These are phyloP conservation scores for Lasiosphaeria ovina DNA, from an alignment of 495 filamentous ascomycete genomes.

Conservation along the genomic window DNA sequence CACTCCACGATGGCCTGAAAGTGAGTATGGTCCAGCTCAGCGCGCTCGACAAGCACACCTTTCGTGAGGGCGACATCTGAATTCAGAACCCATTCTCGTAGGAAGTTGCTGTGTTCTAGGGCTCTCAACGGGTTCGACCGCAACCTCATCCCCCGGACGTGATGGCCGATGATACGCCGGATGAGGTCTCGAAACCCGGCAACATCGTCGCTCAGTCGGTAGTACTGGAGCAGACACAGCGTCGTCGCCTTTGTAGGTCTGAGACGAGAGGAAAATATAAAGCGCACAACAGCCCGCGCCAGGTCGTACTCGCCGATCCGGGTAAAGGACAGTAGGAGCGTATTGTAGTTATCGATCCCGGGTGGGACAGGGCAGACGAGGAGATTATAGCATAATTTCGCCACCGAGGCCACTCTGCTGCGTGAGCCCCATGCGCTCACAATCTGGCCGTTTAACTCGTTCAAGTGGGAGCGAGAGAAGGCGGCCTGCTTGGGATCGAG, in stretches of 20 bases:
- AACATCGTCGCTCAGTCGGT: slow-evolving; percentile 39
- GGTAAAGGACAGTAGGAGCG: slow-evolving; percentile 58
- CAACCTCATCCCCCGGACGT: slow-evolving; percentile 25
- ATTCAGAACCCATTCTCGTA: slow-evolving; percentile 20
- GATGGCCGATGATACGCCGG: slow-evolving; percentile 35
- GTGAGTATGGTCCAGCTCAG: slow-evolving; percentile 21
- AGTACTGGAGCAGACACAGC: slow-evolving; percentile 55
- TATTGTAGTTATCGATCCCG: slow-evolving; percentile 63
- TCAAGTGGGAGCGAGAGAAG: slow-evolving; percentile 26
- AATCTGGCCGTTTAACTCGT: slow-evolving; percentile 34
- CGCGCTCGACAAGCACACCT: slow-evolving; percentile 28
- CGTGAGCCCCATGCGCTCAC: slow-evolving; percentile 27
- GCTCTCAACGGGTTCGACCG: slow-evolving; percentile 15
- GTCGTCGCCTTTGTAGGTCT: slow-evolving; percentile 54
- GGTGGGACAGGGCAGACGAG: slow-evolving; percentile 56
- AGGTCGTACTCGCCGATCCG: slow-evolving; percentile 49
- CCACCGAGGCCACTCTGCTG: slow-evolving; percentile 34
- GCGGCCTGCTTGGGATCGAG: slow-evolving; percentile 14
- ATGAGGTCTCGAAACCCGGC: slow-evolving; percentile 41
- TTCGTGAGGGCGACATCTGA: slow-evolving; percentile 11
- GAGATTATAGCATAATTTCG: slow-evolving; percentile 67
- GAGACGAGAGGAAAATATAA: slow-evolving; percentile 45
- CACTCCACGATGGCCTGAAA: slow-evolving; percentile 39
- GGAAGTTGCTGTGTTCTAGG: neutral
- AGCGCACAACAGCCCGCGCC: slow-evolving; percentile 52